Percentiles rank a stretch among this genome's conserved stretches.
These are phyloP conservation scores for Thraustotheca clavata DNA, from an alignment of 352 stramenopile species.

Conservation along the genomic window DNA sequence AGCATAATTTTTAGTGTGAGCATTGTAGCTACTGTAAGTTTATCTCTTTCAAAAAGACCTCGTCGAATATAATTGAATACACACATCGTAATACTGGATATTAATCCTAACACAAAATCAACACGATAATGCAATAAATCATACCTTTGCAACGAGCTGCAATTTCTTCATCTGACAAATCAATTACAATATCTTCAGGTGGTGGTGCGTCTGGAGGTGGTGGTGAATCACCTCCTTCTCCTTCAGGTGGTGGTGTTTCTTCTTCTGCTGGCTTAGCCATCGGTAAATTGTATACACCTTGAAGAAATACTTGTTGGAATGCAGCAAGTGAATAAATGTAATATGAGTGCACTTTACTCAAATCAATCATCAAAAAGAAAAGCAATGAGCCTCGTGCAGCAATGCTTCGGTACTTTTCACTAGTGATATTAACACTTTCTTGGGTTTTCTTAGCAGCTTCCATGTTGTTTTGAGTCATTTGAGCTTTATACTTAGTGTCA, in stretches of 20 bases:
- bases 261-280: constrained; percentile 26
- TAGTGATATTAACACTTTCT: constrained; percentile 88
- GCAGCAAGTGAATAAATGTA: constrained; percentile 96
- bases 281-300: constrained; percentile 89
- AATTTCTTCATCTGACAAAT: constrained; percentile 89
- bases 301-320: constrained; percentile 94
- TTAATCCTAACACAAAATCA: constrained; percentile 43
- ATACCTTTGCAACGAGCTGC: constrained; percentile 42
- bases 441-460: constrained; percentile 89
- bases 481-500: constrained; percentile 91
- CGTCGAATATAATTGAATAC: constrained; percentile 95
- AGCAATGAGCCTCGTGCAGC: constrained; percentile 88
- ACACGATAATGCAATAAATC: not conserved
- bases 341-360: constrained; percentile 95
- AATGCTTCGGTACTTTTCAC: constrained; percentile 93
- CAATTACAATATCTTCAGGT: constrained; percentile 27
- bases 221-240: constrained; percentile 19
- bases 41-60: constrained; percentile 92
- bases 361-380: constrained; percentile 97
- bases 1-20: constrained; percentile 91
- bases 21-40: constrained; percentile 92
- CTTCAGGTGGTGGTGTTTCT: constrained; percentile 15
- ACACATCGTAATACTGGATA: constrained; percentile 90
- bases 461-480: constrained; percentile 89
- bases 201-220: constrained; percentile 20